A percentile compares a stretch with the other conserved stretches of the same genome.
These are phyloP conservation scores for Annulohypoxylon truncatum DNA, from an alignment of 2,329 filamentous ascomycete species.

Conservation along the genomic window DNA sequence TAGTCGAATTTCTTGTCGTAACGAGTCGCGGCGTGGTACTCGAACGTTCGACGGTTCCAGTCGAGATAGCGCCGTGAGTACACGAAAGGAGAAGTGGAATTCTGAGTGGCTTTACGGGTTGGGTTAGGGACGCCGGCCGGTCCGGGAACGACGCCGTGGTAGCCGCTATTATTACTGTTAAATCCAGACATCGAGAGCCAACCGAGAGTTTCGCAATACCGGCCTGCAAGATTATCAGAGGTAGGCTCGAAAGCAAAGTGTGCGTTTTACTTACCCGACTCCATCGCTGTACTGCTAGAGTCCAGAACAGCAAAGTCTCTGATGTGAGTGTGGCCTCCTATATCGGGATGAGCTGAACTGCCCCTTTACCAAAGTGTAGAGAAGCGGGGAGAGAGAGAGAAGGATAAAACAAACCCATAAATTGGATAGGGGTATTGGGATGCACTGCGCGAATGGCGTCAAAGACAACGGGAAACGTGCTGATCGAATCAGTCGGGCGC, in stretches of 20 bases:
- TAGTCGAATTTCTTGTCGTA: slow-evolving; percentile 64
- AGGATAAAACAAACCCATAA: slow-evolving; percentile 56
- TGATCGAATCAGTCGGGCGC: slow-evolving; percentile 56
- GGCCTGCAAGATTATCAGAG: slow-evolving; percentile 52
- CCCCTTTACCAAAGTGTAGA: not conserved
- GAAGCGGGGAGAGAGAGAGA: not conserved
- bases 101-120: slow-evolving; percentile 54
- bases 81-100: slow-evolving; percentile 53
- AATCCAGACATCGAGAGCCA: slow-evolving; percentile 74
- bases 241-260: not conserved
- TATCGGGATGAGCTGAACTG: slow-evolving; percentile 14
- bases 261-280: slow-evolving; percentile 55
- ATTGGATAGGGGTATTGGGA: slow-evolving; percentile 70
- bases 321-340: slow-evolving; percentile 71
- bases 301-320: slow-evolving; percentile 75
- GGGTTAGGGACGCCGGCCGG: slow-evolving; percentile 55
- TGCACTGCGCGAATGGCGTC: slow-evolving; percentile 68
- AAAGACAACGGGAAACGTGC: slow-evolving; percentile 61
- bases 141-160: slow-evolving; percentile 49
- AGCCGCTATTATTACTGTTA: slow-evolving; percentile 58
- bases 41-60: slow-evolving; percentile 74
- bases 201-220: slow-evolving; percentile 76
- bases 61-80: slow-evolving; percentile 74
- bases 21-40: slow-evolving; percentile 67
- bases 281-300: slow-evolving; percentile 68